Evolutionary conservation across 2,329 filamentous ascomycete species (phyloP), one percentile per base, ranked within the genome.

Genomic region (Penicillium hordei): DNA sequence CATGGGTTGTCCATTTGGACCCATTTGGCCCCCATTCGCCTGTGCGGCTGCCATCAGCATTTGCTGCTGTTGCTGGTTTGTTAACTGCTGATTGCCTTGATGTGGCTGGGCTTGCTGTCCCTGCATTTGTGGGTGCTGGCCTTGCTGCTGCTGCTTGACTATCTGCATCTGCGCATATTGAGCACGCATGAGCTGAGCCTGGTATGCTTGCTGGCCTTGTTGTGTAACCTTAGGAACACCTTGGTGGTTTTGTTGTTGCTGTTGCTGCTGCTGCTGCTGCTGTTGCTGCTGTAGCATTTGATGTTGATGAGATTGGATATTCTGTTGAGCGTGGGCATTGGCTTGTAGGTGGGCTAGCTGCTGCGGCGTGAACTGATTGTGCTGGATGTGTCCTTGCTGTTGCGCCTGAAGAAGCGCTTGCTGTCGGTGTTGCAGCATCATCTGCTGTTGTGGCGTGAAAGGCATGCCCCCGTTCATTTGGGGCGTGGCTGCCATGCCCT

Each of bases 321-420:
- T 78, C 51, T 81, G 79, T 57, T 79, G 78, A 27, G 76, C 77
- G 50, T 78, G 77, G 52, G 71, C 71, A 71, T 68, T 79, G 69
- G 66, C 76, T 44, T 78, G 78, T 59, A 78, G 59, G 42, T 77
- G 75, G 38, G 74, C 73, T 55, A 76, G 63, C 48, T 76, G 73
- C 57, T 78, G 76, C 5, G 75, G 75, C 6, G 72, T 76, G 52
- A 77, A 72, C 44, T 74, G 70, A 21, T 66, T 65, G 45, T 67
- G 64, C 21, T 67, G 66, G 51, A 75, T 62, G 62, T 74, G 69
- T 46, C 74, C 68, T 50, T 71, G 68, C 61, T 78, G 69, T 62
- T 78, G 73, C 25, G 71, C 63, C 27, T 74, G 70, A 39, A 75
- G 65, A 54, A 75, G 64, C 59, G 79, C 76, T 52, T 72, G 72